Base-by-base conservation (phyloP, 805 yeast genomes). In the Candida taoyuanica region DNA sequence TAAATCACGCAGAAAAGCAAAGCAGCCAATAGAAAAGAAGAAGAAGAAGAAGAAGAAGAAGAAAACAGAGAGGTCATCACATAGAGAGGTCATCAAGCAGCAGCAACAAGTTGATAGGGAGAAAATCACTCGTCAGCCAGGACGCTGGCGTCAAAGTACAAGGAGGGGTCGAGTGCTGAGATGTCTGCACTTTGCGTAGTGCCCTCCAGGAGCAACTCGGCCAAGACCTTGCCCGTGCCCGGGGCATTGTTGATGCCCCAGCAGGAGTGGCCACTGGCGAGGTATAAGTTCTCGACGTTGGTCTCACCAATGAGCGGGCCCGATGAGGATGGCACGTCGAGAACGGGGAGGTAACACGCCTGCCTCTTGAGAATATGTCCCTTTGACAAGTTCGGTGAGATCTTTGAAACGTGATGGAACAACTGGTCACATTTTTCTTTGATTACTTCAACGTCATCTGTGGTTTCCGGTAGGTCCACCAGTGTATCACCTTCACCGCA, bases 211-310 rank as follows among this genome's bases (percentile, higher is more conserved):
- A 91, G 60, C 38, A 91, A 54, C 63, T 91, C 98, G 47, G 95
- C 79, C 80, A 91, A 73, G 27, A 93, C 72, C 55, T 86, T 78
- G n/a, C 98, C 98, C 0, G 97, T 89, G 4, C 85, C 97, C 1
- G 97, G 97, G 0, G 96, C 96, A 61, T 93, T 91, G 64, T 91
- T 93, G 46, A 91, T 93, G 17, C 98, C 98, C 98, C 98, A 91
- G 64, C 98, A 93, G 13, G 96, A 84, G 62, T 91, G 98, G 0
- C 98, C 98, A 13, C 91, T 76, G 3, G 96, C 96, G 39, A 91
- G 60, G 51, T 67, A 84, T 44, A 91, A 65, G 43, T 81, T 79
- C 17, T 74, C 76, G 7, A 89, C 94, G 53, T 88, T 88, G 0
- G 98, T 91, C 52, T 85, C 91, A 32, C 98, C 98, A 50, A 91